Percentiles rank a stretch among this genome's conserved stretches.
Conservation (phyloP, 192 early-diverging fungal genomes). For the Backusella sp. region DNA sequence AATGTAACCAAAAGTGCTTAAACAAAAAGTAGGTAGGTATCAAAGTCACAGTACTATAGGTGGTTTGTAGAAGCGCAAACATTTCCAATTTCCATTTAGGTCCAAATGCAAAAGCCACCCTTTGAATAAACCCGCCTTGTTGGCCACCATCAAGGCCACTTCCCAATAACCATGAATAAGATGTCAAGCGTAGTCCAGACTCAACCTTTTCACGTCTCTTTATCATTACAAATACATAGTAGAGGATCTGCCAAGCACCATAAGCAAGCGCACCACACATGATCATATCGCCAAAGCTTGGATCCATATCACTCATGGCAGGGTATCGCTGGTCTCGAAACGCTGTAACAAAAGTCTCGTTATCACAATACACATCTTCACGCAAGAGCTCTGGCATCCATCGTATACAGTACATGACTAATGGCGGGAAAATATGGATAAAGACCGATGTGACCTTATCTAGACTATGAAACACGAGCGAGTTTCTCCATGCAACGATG, state of each 20-base stretch:
- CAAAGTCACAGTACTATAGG: constrained; percentile 50
- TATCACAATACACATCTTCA: constrained; percentile 11
- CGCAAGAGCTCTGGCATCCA: constrained; percentile 47
- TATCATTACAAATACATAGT: constrained; percentile 36
- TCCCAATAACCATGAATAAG: constrained; percentile 61
- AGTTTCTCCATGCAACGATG: constrained; percentile 60
- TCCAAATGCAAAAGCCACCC: constrained; percentile 45
- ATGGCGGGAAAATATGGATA: constrained; percentile 64
- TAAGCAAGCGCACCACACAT: constrained; percentile 23
- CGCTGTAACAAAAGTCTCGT: constrained; percentile 20
- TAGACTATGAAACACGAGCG: constrained; percentile 58
- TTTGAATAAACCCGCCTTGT: constrained; percentile 36
- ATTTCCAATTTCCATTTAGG: constrained; percentile 50
- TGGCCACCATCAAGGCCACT: constrained; percentile 32
- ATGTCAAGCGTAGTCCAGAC: constrained; percentile 49
- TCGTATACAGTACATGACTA: constrained; percentile 55
- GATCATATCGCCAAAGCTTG: constrained; percentile 18
- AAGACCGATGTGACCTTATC: constrained; percentile 68
- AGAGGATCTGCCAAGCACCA: constrained; percentile 30
- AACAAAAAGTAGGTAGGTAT: constrained; percentile 48
- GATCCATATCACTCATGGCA: constrained; percentile 37
- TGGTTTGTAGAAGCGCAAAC: constrained; percentile 59
- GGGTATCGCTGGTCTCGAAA: constrained; percentile 41
- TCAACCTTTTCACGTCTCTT: constrained; percentile 31
- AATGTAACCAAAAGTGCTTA: constrained; percentile 53